Percentiles rank a stretch among this genome's conserved stretches.
These are phyloP conservation scores for Petasospora fabianii DNA, from an alignment of 1,139 yeast genomes.

Conservation along the genomic window DNA sequence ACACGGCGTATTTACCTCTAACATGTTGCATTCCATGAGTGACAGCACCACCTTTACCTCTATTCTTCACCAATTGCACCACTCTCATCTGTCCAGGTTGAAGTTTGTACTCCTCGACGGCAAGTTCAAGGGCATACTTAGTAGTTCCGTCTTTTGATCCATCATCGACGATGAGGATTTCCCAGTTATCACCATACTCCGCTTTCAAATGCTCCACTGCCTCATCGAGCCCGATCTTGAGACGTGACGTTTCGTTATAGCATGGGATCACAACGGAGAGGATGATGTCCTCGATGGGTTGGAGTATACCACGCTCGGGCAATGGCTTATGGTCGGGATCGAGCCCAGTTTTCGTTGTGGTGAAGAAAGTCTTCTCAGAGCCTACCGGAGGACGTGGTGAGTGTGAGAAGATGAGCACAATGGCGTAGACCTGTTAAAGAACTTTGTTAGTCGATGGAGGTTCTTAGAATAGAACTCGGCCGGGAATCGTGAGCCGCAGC, in stretches of 20 bases:
- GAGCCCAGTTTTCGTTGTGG: slow-evolving; percentile 14
- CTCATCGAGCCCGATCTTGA: slow-evolving; percentile 75
- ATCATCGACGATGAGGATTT: slow-evolving; percentile 85
- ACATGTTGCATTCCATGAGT: slow-evolving; percentile 83
- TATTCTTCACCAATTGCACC: slow-evolving; percentile 60
- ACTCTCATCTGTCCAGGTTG: slow-evolving; percentile 65
- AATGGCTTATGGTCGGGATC: slow-evolving; percentile 21
- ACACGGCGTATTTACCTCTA: slow-evolving; percentile 70
- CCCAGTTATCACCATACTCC: slow-evolving; percentile 47
- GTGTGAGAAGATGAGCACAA: slow-evolving; percentile 37
- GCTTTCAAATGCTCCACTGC: slow-evolving; percentile 54
- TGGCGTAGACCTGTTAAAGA: slow-evolving; percentile 18
- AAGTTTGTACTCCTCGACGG: slow-evolving; percentile 44
- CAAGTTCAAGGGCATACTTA: slow-evolving; percentile 65
- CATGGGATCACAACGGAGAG: slow-evolving; percentile 87
- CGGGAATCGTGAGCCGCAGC: too few relatives aligned
- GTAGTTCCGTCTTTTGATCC: slow-evolving; percentile 84
- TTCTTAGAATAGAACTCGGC: too few relatives aligned
- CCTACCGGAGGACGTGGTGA: slow-evolving; percentile 39
- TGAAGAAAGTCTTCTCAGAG: slow-evolving; percentile 38
- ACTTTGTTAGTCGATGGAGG: too few relatives aligned
- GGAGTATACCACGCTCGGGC: slow-evolving; percentile 16
- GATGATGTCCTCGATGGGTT: slow-evolving; percentile 34
- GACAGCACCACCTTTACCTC: slow-evolving; percentile 99
- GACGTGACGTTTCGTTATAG: slow-evolving; percentile 75